These are phyloP conservation scores for Candida cerambycidarum DNA, from an alignment of 805 yeast genomes.

Conservation along the genomic window DNA sequence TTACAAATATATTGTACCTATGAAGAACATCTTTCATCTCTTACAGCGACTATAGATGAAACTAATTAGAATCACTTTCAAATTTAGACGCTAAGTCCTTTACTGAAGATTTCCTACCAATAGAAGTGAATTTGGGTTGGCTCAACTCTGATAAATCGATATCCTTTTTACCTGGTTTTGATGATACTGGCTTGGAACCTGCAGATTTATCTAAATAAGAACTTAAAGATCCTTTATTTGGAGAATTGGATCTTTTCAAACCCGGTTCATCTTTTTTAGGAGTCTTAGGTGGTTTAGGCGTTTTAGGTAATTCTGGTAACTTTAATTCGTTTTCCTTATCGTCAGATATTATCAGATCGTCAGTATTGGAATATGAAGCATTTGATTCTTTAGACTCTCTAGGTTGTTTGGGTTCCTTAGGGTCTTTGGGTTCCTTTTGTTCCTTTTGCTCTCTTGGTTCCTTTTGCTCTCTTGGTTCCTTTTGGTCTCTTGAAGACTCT, in stretches of 20 bases:
- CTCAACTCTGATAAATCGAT: conserved; percentile 22
- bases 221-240: conserved; percentile 36
- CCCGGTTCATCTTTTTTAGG: conserved; percentile 15
- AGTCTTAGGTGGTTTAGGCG: conserved; percentile 14
- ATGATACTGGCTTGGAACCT: conserved; percentile 18
- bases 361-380: no score
- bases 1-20: no score
- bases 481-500: conserved; percentile 1
- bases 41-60: no score
- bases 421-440: conserved; percentile 1
- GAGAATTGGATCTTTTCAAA: conserved; percentile 39
- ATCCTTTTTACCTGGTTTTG: conserved; percentile 24
- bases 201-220: conserved; percentile 16
- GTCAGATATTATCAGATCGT: no score
- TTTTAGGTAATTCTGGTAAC: conserved; percentile 6
- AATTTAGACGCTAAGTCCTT: conserved; percentile 32
- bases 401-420: not conserved
- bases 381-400: not conserved
- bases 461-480: conserved; percentile 1
- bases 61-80: conserved; percentile 15
- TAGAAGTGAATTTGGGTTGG: conserved; percentile 28
- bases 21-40: no score
- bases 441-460: not conserved
- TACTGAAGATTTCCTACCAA: conserved; percentile 33
- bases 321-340: not conserved